These are phyloP conservation scores for Xylariaceae sp. DNA, from an alignment of 2,329 filamentous ascomycete species.

Conservation along the genomic window DNA sequence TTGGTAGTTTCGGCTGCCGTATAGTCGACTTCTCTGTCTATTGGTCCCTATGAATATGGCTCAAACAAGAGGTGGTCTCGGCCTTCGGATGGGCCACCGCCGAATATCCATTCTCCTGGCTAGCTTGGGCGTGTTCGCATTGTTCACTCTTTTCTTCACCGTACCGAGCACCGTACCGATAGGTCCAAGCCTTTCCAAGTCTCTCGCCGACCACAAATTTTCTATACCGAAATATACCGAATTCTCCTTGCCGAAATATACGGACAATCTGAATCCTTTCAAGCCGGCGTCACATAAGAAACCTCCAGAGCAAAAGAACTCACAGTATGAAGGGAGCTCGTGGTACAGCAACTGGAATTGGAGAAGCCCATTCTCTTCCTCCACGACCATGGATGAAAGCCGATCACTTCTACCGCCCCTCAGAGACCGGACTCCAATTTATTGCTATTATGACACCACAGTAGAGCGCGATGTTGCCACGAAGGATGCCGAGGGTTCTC, in stretches of 20 bases:
- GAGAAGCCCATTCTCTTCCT: slow-evolving; percentile 82
- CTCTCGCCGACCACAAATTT: slow-evolving; percentile 44
- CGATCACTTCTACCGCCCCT: slow-evolving; percentile 78
- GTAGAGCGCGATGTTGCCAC: slow-evolving; percentile 55
- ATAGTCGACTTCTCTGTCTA: neutral
- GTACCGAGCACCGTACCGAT: slow-evolving; percentile 45
- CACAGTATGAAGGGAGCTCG: slow-evolving; percentile 67
- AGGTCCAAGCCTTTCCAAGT: slow-evolving; percentile 44
- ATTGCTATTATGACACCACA: slow-evolving; percentile 82
- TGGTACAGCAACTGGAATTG: slow-evolving; percentile 92
- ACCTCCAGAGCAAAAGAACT: slow-evolving; percentile 69
- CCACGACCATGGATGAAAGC: slow-evolving; percentile 73
- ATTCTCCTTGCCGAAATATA: slow-evolving; percentile 45
- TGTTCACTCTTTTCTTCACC: slow-evolving; percentile 49
- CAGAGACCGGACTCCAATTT: slow-evolving; percentile 64
- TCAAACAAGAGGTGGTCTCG: slow-evolving; percentile 42
- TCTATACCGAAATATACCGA: slow-evolving; percentile 42
- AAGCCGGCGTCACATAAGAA: slow-evolving; percentile 55
- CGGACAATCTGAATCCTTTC: slow-evolving; percentile 57
- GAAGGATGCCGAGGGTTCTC: slow-evolving; percentile 66
- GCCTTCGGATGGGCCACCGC: slow-evolving; percentile 46
- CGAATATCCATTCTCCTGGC: slow-evolving; percentile 49
- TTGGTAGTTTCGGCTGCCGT: neutral
- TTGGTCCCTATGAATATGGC: slow-evolving; percentile 35
- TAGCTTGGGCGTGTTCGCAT: slow-evolving; percentile 46